Percentiles rank a stretch among this genome's conserved stretches.
Conservation (phyloP, 2,329 filamentous ascomycete genomes). For the Scorias spongiosa region DNA sequence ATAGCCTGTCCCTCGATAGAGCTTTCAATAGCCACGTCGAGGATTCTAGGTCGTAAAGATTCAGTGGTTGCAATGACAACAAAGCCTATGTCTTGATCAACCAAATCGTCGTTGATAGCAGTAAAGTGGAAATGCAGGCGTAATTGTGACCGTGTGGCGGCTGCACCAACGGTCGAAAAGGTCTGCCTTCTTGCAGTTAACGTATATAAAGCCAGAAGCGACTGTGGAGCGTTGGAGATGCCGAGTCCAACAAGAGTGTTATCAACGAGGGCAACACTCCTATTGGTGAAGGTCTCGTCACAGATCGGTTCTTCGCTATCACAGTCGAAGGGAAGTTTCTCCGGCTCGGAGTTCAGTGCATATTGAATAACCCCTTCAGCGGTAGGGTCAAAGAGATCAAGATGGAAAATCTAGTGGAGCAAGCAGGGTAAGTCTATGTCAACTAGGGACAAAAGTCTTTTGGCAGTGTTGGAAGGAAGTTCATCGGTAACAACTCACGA, state of each 20-base stretch:
- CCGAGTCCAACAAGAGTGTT: not conserved
- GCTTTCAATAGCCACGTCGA: not conserved
- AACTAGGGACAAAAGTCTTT: not conserved
- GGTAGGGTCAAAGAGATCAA: not conserved
- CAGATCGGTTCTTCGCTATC: not conserved
- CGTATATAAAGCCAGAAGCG: not conserved
- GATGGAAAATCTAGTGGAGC: slow-evolving; percentile 3
- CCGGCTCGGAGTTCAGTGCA: not conserved
- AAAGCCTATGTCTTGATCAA: not conserved
- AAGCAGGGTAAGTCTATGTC: slow-evolving; percentile 1
- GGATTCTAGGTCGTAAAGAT: not conserved
- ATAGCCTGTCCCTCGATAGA: not conserved
- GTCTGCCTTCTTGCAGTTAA: not conserved
- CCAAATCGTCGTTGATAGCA: not conserved
- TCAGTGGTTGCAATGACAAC: not conserved
- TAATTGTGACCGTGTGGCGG: not conserved
- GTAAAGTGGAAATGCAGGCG: not conserved
- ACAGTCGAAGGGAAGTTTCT: not conserved
- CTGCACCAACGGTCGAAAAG: not conserved
- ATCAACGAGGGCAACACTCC: not conserved
- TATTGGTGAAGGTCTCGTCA: not conserved
- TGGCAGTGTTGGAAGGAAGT: no score
- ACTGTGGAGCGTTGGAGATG: not conserved
- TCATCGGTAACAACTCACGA: slow-evolving; percentile 2
- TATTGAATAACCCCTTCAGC: not conserved